These are phyloP conservation scores for Fusarium nanum DNA, from an alignment of 2,329 filamentous ascomycete genomes.

Conservation along the genomic window DNA sequence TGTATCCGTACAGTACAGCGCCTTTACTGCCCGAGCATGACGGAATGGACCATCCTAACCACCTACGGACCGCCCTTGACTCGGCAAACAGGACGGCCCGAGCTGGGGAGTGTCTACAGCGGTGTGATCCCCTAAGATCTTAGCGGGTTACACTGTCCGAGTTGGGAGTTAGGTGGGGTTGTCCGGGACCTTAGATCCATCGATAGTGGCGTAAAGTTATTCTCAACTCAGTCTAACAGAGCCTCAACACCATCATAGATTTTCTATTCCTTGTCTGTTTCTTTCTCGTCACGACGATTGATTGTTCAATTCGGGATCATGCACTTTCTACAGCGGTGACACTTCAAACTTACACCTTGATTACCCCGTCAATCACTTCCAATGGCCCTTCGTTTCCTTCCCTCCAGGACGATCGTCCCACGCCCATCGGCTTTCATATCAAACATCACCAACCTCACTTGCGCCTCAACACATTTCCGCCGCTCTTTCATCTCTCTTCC, in stretches of 20 bases:
- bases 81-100: constrained; percentile 47
- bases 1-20: constrained; percentile 1
- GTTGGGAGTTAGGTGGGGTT: constrained; percentile 8
- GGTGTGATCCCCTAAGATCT: constrained; percentile 15
- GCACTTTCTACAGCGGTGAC: not conserved
- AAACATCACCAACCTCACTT: constrained; percentile 36
- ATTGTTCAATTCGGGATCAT: constrained; percentile 11
- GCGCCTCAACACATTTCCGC: constrained; percentile 43
- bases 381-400: constrained; percentile 40
- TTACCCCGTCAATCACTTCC: not conserved
- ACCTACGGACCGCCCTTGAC: constrained; percentile 23
- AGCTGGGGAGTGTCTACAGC: constrained; percentile 31
- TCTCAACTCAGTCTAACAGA: constrained; percentile 33
- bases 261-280: constrained; percentile 11
- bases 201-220: constrained; percentile 20
- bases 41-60: constrained; percentile 37
- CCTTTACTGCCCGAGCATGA: constrained; percentile 36
- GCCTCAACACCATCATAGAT: constrained; percentile 43
- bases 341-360: not conserved
- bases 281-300: not conserved
- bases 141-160: constrained; percentile 11
- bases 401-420: constrained; percentile 21
- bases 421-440: constrained; percentile 21
- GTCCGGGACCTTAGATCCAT: not conserved
- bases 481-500: constrained; percentile 56